phyloP scores from a whole-genome alignment of 2,329 filamentous ascomycete species.

The Aspergillus quadrilineatus region DNA sequence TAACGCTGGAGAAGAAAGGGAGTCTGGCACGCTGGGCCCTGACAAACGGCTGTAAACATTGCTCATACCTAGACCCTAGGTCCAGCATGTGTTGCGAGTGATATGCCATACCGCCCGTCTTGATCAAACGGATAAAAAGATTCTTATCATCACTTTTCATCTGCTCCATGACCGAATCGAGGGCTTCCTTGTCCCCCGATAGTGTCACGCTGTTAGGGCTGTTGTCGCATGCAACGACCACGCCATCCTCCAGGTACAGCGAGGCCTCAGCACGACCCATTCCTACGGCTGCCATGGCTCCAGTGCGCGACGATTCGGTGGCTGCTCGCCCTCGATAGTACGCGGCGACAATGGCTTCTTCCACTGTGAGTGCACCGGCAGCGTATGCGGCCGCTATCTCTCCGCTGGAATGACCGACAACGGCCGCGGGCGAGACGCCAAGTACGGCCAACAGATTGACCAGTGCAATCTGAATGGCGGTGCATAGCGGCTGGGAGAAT shows the following conservation, averaged over 20 bases:
- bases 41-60: not conserved
- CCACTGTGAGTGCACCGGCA: not conserved
- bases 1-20: not conserved
- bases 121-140: not conserved
- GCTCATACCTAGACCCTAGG: not conserved
- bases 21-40: not conserved
- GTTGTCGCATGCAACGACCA: not conserved
- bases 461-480: slow-evolving; percentile 32
- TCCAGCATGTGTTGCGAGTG: not conserved
- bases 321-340: not conserved
- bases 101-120: not conserved
- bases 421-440: slow-evolving; percentile 25
- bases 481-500: slow-evolving; percentile 32
- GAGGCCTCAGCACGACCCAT: not conserved
- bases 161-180: not conserved
- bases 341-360: not conserved
- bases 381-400: slow-evolving; percentile 45
- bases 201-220: not conserved
- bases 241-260: not conserved
- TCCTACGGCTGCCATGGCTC: not conserved
- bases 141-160: not conserved
- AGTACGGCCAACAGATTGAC: slow-evolving; percentile 29
- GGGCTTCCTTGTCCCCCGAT: not conserved
- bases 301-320: not conserved
- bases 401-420: slow-evolving; percentile 33